A percentile compares a stretch with the other conserved stretches of the same genome.
These are phyloP conservation scores for Aegilops speltoides DNA, from an alignment of 176 grass and related monocot species.

Conservation along the genomic window DNA sequence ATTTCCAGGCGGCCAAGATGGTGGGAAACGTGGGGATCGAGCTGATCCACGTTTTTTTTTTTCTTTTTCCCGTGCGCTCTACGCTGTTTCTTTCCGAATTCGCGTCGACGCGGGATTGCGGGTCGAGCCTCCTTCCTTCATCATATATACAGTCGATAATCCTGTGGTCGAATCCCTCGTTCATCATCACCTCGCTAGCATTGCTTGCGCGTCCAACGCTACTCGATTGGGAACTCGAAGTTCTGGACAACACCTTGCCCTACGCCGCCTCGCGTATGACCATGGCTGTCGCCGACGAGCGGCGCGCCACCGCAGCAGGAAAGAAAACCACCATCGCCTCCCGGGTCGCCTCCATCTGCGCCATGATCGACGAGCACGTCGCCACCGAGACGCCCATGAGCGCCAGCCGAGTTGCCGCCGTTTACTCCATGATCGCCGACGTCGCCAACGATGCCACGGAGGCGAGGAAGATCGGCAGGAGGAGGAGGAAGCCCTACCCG, in stretches of 20 bases:
- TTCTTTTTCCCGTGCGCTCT: neutral
- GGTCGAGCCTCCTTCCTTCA: neutral
- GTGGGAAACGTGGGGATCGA: too few species aligned
- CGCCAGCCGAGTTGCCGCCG: neutral
- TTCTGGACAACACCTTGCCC: too few species aligned
- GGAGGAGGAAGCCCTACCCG: neutral
- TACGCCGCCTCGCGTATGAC: too few species aligned
- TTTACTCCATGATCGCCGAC: slow-evolving; percentile 21
- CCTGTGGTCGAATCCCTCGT: neutral
- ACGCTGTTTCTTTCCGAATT: neutral
- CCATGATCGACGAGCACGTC: neutral
- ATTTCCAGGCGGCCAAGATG: too few species aligned
- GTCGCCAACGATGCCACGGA: neutral
- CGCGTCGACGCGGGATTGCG: neutral
- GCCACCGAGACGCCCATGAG: neutral
- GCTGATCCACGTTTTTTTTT: too few species aligned
- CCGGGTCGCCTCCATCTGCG: slow-evolving; percentile 17
- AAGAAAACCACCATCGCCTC: neutral
- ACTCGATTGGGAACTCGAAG: neutral
- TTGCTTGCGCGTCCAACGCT: too few species aligned
- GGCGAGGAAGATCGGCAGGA: neutral
- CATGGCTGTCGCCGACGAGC: neutral
- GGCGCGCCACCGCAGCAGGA: neutral
- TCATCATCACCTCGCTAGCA: neutral
- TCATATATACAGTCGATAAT: neutral